Evolutionary conservation across 805 yeast genomes (phyloP).

Genomic region (Teunomyces tritomae): DNA sequence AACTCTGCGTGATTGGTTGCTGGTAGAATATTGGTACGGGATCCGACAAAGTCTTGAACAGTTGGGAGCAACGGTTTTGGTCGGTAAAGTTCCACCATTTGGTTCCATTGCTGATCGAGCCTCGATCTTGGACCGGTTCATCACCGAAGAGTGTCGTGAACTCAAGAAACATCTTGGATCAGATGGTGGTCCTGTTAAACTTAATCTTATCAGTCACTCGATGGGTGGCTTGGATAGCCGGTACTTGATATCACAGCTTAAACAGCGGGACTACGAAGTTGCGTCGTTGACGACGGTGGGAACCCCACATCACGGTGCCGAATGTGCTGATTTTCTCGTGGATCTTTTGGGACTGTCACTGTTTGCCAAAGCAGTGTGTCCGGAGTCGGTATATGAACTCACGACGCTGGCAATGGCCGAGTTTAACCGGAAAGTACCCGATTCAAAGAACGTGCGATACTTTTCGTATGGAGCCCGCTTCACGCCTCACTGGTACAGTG

Average conservation of each 20-base stretch:
- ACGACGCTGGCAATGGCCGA: conserved; percentile 52
- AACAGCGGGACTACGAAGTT: conserved; percentile 52
- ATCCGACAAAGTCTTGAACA: conserved; percentile 57
- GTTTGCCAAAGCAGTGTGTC: conserved; percentile 17
- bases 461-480: conserved; percentile 82
- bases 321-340: conserved; percentile 69
- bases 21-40: conserved; percentile 80
- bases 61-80: conserved; percentile 66
- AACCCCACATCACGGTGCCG: conserved; percentile 87
- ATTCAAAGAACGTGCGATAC: conserved; percentile 65
- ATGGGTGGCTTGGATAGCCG: conserved; percentile 94
- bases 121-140: conserved; percentile 47
- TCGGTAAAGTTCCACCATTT: conserved; percentile 80
- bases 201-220: conserved; percentile 83
- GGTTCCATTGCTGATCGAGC: conserved; percentile 76
- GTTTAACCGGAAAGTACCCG: conserved; percentile 51
- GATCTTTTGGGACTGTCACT: conserved; percentile 22
- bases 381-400: conserved; percentile 55
- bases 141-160: conserved; percentile 30
- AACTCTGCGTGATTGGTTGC: conserved; percentile 14
- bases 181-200: conserved; percentile 35
- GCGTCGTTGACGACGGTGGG: conserved; percentile 79
- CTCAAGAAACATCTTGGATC: conserved; percentile 13
- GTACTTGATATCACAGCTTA: conserved; percentile 60
- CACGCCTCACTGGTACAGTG: conserved; percentile 57